Evolutionary conservation across 345 rosid genomes (phyloP), one percentile per base, ranked within the genome.

Genomic region (Durio zibethinus): DNA sequence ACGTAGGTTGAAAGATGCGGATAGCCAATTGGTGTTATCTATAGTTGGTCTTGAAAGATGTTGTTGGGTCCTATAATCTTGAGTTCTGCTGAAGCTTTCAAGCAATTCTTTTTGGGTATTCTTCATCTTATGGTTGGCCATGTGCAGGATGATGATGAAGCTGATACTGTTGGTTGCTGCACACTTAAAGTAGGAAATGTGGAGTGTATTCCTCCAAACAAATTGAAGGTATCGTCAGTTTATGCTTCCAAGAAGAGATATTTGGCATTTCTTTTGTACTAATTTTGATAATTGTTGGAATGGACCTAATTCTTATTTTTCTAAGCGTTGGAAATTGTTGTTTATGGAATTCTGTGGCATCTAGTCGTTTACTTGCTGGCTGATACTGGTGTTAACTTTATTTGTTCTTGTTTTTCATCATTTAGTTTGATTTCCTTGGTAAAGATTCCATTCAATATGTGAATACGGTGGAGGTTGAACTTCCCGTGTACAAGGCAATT

Each of bases 131-230:
- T 80, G 76, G 21, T 77, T 81, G 80, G 74, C 68, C 59, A 73
- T 77, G 38, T 83, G 85, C 87, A 97, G 99, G 99, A 97, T 85
- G 98, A 94, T 77, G 98, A 97, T 80, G 99, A 97, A 88, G 99
- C 99, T 6, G 99, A 97, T 78, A 97, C 99, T 36, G 99, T 97
- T 76, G 99, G 99, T 86, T 97, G 99, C 84, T 97, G 99, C 82
- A 97, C 99, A 4, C 82, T 97, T 67, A 97, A 94, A 84, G 97
- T 97, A 20, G 95, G 90, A 80, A 92, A 97, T 83, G 99, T 97
- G 61, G 94, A 87, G 75, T 92, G 97, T 74, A 83, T 89, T 54
- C 90, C 97, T 74, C 97, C 98, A 76, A 91, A 86, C 78, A 79
- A 81, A 33, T 81, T 97, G 78, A 91, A 97, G 97, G 98, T 97